Base-by-base conservation (phyloP, 2,329 filamentous ascomycete genomes). In the Hypomyces rosellus region DNA sequence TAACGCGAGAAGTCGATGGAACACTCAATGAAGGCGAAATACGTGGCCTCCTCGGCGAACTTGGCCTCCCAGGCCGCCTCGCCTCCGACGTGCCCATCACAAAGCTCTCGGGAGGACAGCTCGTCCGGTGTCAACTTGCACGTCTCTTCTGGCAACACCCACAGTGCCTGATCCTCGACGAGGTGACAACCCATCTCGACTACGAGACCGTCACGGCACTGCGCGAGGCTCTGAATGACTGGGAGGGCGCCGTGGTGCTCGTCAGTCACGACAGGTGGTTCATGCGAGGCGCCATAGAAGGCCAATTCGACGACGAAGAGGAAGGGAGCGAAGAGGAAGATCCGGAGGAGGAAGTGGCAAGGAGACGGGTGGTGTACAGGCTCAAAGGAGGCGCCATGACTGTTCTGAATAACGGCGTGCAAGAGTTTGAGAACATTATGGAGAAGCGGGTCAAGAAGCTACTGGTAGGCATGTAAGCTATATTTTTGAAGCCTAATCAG, bases 211-310 rank as follows among this genome's bases (percentile, higher is more conserved):
- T 92, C 20, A 78, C 81, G 7, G 87, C 86, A 2, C 68, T 95
- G 49, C 76, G 85, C 1, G 74, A 79, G 20, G 85, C 85, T 2
- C 65, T 95, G 55, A 74, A 77, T 13, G 69, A 69, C 3, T 95
- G 86, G 76, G 77, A 83, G 49, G 89, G 89, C 0, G 88, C 88
- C 0, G 77, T 93, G 4, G 69, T 95, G 37, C 69, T 93, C 5
- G 84, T 93, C 4, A 89, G 83, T 34, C 89, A 95, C 70, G 89
- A 95, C 64, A 76, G 89, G 33, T 95, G 87, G 75, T 85, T 95
- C 59, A 78, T 93, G 69, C 77, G 84, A 42, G 82, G 82, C 2
- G 86, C 86, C 0, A 74, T 93, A 1, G 59, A 73, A 52, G 65
- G 65, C 3, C 55, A 55, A 7, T 39, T 74, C 39, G 70, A 68